Percentiles rank a stretch among this genome's conserved stretches.
phyloP scores from a whole-genome alignment of 2,329 filamentous ascomycete genomes.

The Herpotrichia juniperi region DNA sequence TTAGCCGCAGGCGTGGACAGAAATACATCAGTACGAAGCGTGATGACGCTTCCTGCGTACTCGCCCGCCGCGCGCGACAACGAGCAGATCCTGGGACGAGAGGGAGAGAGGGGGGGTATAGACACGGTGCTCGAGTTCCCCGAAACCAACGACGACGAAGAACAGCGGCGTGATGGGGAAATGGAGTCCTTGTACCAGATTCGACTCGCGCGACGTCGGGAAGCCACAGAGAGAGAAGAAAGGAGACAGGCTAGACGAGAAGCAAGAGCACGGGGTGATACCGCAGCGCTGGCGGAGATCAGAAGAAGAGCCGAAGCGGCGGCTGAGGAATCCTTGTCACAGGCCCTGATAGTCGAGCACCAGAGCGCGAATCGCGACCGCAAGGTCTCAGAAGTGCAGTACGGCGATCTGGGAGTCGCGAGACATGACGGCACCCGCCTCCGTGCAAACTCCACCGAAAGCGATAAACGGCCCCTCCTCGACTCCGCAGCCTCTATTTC shows the following conservation, averaged over 20 bases:
- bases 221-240: slow-evolving; percentile 78
- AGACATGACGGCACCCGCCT: slow-evolving; percentile 78
- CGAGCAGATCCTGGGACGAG: slow-evolving; percentile 83
- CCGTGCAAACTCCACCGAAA: slow-evolving; percentile 74
- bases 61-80: slow-evolving; percentile 72
- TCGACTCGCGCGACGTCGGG: slow-evolving; percentile 74
- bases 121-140: slow-evolving; percentile 89
- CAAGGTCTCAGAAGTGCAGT: slow-evolving; percentile 76
- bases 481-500: slow-evolving; percentile 72
- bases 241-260: slow-evolving; percentile 72
- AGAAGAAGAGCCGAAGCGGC: slow-evolving; percentile 57
- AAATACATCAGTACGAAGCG: slow-evolving; percentile 85
- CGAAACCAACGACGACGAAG: slow-evolving; percentile 78
- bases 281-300: slow-evolving; percentile 66
- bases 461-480: slow-evolving; percentile 72
- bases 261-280: slow-evolving; percentile 74
- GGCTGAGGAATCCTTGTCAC: slow-evolving; percentile 47
- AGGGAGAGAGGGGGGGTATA: slow-evolving; percentile 90
- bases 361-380: slow-evolving; percentile 67
- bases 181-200: slow-evolving; percentile 96
- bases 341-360: slow-evolving; percentile 62
- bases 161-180: slow-evolving; percentile 79
- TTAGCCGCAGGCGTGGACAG: slow-evolving; percentile 67
- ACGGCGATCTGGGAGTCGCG: slow-evolving; percentile 76
- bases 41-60: slow-evolving; percentile 92